These are phyloP conservation scores for Litsea cubeba DNA, from an alignment of 164 flowering plant species.

Conservation along the genomic window DNA sequence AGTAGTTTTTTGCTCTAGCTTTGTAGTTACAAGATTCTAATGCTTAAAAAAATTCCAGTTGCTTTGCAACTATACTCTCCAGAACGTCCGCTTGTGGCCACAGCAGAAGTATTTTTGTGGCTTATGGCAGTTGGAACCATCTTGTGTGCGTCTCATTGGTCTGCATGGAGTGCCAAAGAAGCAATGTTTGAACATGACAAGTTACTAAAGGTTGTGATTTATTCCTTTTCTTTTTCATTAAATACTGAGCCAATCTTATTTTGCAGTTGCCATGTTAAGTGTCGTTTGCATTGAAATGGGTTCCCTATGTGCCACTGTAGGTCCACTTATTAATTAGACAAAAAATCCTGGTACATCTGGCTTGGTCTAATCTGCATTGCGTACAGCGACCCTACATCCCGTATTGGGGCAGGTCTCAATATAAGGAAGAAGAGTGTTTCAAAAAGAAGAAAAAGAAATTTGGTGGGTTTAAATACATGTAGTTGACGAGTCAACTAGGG, in stretches of 20 bases:
- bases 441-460: no score
- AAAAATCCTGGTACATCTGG: not conserved
- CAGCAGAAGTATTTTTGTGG: slow-evolving; percentile 97
- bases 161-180: slow-evolving; percentile 92
- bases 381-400: no score
- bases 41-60: slow-evolving; percentile 39
- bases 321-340: not conserved
- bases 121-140: slow-evolving; percentile 97
- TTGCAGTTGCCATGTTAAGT: not conserved
- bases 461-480: no score
- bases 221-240: no score
- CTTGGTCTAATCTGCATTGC: not conserved
- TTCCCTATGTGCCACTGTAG: not conserved
- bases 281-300: not conserved
- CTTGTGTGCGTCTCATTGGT: slow-evolving; percentile 93
- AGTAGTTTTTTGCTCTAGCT: not conserved
- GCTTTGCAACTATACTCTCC: slow-evolving; percentile 93
- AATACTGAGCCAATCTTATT: not conserved
- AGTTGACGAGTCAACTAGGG: no score
- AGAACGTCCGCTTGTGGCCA: slow-evolving; percentile 73
- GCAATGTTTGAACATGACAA: slow-evolving; percentile 89
- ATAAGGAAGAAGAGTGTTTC: no score
- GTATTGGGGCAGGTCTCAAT: no score
- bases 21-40: not conserved
- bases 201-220: slow-evolving; percentile 55